Conservation (phyloP, 805 yeast genomes). For the Saturnispora quitensis region DNA sequence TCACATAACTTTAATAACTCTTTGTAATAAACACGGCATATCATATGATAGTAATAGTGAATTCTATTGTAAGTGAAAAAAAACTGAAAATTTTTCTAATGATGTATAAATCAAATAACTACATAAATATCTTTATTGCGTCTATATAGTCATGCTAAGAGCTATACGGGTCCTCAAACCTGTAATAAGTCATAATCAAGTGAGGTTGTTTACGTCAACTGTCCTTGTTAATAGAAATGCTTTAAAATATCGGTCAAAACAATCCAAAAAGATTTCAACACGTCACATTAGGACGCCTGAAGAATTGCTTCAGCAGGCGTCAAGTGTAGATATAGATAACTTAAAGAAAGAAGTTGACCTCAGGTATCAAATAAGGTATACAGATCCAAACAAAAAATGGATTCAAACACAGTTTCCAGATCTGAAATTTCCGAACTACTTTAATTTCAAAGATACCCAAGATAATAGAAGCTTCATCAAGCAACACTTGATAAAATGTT, state of each 20-base stretch:
- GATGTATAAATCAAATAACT: background rate
- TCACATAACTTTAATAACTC: background rate
- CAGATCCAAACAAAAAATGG: conserved; percentile 27
- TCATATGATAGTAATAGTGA: background rate
- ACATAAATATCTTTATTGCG: background rate
- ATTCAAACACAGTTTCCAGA: conserved; percentile 10
- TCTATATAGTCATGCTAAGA: background rate
- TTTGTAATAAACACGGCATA: background rate
- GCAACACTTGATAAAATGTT: conserved; percentile 12
- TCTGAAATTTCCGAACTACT: conserved; percentile 10
- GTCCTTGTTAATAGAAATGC: background rate
- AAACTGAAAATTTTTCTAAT: background rate
- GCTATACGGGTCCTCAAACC: background rate
- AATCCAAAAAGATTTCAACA: conserved; percentile 1
- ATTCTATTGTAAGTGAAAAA: background rate
- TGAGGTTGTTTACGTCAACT: background rate
- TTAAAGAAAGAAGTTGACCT: conserved; percentile 16
- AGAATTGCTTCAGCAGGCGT: conserved; percentile 21
- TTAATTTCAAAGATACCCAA: conserved; percentile 15
- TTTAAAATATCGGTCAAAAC: background rate
- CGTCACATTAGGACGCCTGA: conserved; percentile 24
- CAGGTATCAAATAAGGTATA: conserved; percentile 20
- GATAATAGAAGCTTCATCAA: conserved; percentile 11
- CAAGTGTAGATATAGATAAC: conserved; percentile 22
- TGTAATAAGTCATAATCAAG: background rate